phyloP scores from a whole-genome alignment of 208 protist species.

The Phytomonas francai region DNA sequence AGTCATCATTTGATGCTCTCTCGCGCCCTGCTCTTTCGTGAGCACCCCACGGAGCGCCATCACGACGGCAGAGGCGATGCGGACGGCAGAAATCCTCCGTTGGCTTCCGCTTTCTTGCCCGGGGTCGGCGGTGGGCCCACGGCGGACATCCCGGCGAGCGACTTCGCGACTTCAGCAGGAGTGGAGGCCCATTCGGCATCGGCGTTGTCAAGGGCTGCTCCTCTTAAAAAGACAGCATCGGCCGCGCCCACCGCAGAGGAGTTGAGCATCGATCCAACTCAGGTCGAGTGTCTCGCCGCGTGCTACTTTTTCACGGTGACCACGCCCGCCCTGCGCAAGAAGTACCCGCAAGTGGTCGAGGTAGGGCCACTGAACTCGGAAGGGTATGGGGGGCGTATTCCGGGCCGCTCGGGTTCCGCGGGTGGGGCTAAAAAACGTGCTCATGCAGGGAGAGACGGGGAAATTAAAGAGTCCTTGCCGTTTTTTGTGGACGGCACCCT shows the following conservation, averaged over 20 bases:
- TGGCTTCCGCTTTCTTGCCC: not conserved
- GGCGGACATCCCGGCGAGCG: not conserved
- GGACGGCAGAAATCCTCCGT: not conserved
- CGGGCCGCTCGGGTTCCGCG: not conserved
- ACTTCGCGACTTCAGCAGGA: not conserved
- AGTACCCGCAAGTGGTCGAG: slow-evolving; percentile 17
- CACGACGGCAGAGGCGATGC: not conserved
- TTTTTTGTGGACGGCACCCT: not conserved
- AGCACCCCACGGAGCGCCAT: not conserved
- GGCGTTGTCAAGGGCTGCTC: slow-evolving; percentile 1
- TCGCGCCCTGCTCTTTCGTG: not conserved
- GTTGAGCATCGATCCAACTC: not conserved
- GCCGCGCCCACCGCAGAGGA: not conserved
- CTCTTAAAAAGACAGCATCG: slow-evolving; percentile 1
- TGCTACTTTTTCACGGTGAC: slow-evolving; percentile 36
- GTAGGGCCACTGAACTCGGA: not conserved
- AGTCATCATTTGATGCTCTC: slow-evolving; percentile 24
- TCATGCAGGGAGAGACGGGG: not conserved
- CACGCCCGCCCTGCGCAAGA: slow-evolving; percentile 15
- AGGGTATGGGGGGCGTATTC: not conserved
- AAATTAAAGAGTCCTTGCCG: not conserved
- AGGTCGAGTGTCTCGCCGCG: slow-evolving; percentile 31
- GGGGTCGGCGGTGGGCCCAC: not conserved
- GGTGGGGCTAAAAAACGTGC: not conserved
- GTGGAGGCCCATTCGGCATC: not conserved